These are phyloP conservation scores for Calonectria pteridis DNA, from an alignment of 2,329 filamentous ascomycete genomes.

Conservation along the genomic window DNA sequence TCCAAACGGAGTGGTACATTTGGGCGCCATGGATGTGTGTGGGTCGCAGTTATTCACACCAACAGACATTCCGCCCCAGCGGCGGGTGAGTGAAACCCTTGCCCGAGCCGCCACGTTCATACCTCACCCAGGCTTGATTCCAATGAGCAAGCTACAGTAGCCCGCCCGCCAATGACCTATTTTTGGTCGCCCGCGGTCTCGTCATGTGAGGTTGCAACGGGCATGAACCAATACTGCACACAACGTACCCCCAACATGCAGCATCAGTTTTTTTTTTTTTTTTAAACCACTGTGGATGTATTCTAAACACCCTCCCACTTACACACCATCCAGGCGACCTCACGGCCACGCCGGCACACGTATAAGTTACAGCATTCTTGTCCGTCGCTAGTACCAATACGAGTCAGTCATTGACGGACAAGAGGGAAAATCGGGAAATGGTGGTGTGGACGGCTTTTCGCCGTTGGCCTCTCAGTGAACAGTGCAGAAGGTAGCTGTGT, in stretches of 20 bases:
- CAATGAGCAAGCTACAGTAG: conserved; percentile 12
- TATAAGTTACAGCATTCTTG: conserved; percentile 12
- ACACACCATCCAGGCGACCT: conserved; percentile 18
- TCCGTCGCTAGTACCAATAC: conserved; percentile 17
- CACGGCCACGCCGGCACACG: conserved; percentile 14
- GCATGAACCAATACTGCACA: conserved; percentile 26
- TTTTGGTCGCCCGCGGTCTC: conserved; percentile 27
- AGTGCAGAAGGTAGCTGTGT: conserved; percentile 32
- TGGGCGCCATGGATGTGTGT: conserved; percentile 10
- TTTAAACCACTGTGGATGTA: background rate
- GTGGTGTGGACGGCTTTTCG: conserved; percentile 38
- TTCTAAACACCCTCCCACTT: conserved; percentile 18
- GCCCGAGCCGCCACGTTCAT: conserved; percentile 21
- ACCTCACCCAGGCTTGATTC: conserved; percentile 16
- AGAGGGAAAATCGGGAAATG: conserved; percentile 34
- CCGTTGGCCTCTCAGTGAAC: conserved; percentile 38
- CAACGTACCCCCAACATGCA: conserved; percentile 26
- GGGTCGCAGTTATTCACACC: conserved; percentile 19
- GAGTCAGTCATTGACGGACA: conserved; percentile 39
- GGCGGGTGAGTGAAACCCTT: conserved; percentile 12
- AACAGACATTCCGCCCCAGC: conserved; percentile 21
- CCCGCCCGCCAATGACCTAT: conserved; percentile 25
- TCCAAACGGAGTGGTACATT: background rate
- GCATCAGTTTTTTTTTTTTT: background rate
- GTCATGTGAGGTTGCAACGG: conserved; percentile 29